A percentile compares a stretch with the other conserved stretches of the same genome.
phyloP scores from a whole-genome alignment of 2,329 filamentous ascomycete genomes.

The Pseudogymnoascus destructans region DNA sequence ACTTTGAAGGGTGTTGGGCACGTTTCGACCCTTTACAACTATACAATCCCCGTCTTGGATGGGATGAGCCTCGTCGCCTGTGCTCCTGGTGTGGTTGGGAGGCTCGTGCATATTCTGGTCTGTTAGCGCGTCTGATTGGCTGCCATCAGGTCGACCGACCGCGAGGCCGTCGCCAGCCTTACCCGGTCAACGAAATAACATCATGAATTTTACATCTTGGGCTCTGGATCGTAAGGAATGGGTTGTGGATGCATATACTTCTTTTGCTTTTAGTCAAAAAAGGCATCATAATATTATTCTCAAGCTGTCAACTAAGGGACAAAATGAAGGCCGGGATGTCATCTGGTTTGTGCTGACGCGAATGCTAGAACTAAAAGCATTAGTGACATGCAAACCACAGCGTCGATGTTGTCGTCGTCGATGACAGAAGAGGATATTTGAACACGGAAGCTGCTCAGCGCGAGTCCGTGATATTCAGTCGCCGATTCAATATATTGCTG shows the following conservation, averaged over 20 bases:
- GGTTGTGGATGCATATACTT: background rate
- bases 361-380: slow-evolving; percentile 15
- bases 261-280: background rate
- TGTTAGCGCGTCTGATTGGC: background rate
- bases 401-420: slow-evolving; percentile 10
- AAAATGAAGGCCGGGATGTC: background rate
- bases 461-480: slow-evolving; percentile 13
- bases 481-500: slow-evolving; percentile 13
- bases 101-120: background rate
- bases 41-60: background rate
- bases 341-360: slow-evolving; percentile 13
- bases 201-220: background rate
- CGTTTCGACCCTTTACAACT: background rate
- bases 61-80: background rate
- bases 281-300: background rate
- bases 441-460: slow-evolving; percentile 12
- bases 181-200: background rate
- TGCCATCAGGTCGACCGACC: background rate
- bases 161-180: background rate
- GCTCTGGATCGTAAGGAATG: background rate
- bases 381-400: slow-evolving; percentile 14
- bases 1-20: background rate
- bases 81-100: background rate
- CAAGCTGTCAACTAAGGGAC: background rate
- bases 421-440: slow-evolving; percentile 10